Conservation (phyloP, 2,329 filamentous ascomycete species). For the Camptophora hylomeconis region DNA sequence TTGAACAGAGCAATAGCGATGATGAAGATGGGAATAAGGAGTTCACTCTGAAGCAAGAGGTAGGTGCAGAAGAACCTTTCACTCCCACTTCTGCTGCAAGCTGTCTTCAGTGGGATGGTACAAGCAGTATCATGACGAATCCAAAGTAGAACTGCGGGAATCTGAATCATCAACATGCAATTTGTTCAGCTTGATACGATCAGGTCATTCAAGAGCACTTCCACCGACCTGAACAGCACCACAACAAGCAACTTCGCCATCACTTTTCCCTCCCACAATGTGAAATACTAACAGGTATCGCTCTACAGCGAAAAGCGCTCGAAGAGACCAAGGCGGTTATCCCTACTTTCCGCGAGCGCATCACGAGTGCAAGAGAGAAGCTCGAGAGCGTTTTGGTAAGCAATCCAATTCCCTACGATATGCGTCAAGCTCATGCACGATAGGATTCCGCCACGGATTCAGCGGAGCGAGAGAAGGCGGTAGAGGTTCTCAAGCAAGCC, state of each 20-base stretch:
- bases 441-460: constrained; percentile 31
- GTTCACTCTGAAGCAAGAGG: constrained; percentile 77
- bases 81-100: constrained; percentile 1
- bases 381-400: constrained; percentile 65
- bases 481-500: constrained; percentile 39
- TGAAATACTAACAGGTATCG: no score
- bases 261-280: no score
- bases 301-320: constrained; percentile 62
- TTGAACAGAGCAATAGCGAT: constrained; percentile 39
- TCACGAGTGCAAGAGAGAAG: constrained; percentile 56
- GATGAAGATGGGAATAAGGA: constrained; percentile 66
- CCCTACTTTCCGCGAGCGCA: constrained; percentile 55
- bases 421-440: not conserved
- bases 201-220: no score
- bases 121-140: no score
- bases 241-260: no score
- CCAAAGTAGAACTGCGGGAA: no score
- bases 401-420: not conserved
- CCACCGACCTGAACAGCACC: no score
- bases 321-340: constrained; percentile 81
- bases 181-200: no score
- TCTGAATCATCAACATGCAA: no score
- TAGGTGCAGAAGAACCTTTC: constrained; percentile 34
- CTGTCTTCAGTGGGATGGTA: not conserved
- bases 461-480: constrained; percentile 42